A percentile compares a stretch with the other conserved stretches of the same genome.
phyloP scores from a whole-genome alignment of 2,329 filamentous ascomycete species.

The Hawksworthiomyces lignivorus region DNA sequence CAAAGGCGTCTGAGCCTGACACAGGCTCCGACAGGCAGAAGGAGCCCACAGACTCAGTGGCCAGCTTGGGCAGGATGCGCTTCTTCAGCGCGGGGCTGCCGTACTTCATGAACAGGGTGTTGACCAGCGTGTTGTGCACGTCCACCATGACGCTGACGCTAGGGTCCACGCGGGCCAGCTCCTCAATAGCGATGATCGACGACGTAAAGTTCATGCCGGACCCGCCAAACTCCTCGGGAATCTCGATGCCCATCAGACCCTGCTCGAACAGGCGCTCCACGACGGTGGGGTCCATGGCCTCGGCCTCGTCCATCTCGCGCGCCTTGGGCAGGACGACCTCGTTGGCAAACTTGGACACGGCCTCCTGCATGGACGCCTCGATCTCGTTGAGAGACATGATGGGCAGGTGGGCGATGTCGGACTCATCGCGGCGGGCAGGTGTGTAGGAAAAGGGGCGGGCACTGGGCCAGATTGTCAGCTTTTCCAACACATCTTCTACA shows the following conservation, averaged over 20 bases:
- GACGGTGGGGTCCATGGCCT: constrained; percentile 80
- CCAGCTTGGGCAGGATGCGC: constrained; percentile 81
- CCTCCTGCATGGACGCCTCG: constrained; percentile 80
- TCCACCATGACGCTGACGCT: constrained; percentile 93
- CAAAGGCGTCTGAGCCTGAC: constrained; percentile 93
- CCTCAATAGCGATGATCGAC: constrained; percentile 93
- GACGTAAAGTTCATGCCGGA: constrained; percentile 98
- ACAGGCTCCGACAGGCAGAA: constrained; percentile 91
- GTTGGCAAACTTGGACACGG: constrained; percentile 82
- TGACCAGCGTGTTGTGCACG: constrained; percentile 96
- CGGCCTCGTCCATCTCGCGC: constrained; percentile 95
- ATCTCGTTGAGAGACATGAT: constrained; percentile 90
- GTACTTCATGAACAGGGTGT: constrained; percentile 84
- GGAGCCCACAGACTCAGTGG: constrained; percentile 81
- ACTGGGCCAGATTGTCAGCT: constrained; percentile 18
- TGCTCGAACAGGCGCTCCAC: constrained; percentile 96
- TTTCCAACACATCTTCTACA: too few species aligned
- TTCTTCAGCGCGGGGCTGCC: constrained; percentile 70
- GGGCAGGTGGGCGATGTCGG: constrained; percentile 77
- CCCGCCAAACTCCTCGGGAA: constrained; percentile 93
- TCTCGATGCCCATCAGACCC: constrained; percentile 94
- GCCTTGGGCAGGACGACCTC: constrained; percentile 85
- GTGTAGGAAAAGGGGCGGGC: constrained; percentile 55
- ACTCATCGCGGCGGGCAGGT: constrained; percentile 52
- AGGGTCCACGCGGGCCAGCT: constrained; percentile 87